phyloP scores from a whole-genome alignment of 1,284 basidiomycete genomes.

The Cerrena zonata region DNA sequence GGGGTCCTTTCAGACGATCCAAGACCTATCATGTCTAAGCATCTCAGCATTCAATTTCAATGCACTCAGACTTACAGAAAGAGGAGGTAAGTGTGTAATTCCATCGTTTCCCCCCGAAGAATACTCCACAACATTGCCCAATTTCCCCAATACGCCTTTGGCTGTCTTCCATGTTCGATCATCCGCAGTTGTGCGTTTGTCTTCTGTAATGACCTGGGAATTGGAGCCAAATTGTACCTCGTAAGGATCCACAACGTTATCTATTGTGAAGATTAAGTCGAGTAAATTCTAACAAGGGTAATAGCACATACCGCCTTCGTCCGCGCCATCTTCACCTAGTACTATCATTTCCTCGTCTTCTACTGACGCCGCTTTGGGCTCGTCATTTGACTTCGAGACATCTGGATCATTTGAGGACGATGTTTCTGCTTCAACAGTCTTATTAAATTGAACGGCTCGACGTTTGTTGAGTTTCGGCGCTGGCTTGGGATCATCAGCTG shows the following conservation, averaged over 20 bases:
- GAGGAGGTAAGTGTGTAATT: slow-evolving; percentile 11
- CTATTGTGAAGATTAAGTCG: no score
- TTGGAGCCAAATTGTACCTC: slow-evolving; percentile 63
- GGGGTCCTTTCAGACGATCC: slow-evolving; percentile 52
- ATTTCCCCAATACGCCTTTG: slow-evolving; percentile 36
- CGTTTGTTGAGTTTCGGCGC: slow-evolving; percentile 65
- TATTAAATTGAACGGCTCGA: slow-evolving; percentile 19
- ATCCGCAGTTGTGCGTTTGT: slow-evolving; percentile 44
- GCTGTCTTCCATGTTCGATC: slow-evolving; percentile 44
- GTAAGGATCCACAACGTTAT: slow-evolving; percentile 39
- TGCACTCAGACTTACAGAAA: background rate
- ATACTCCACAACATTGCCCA: slow-evolving; percentile 53
- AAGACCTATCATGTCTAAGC: slow-evolving; percentile 46
- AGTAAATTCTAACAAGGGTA: background rate
- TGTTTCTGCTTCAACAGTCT: background rate
- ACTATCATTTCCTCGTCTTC: slow-evolving; percentile 21
- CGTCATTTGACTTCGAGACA: background rate
- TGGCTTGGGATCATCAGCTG: slow-evolving; percentile 37
- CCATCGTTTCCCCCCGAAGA: slow-evolving; percentile 38
- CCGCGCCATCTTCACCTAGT: slow-evolving; percentile 22
- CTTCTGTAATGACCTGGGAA: slow-evolving; percentile 42
- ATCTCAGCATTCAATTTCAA: background rate
- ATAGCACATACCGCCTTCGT: slow-evolving; percentile 9
- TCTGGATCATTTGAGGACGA: background rate
- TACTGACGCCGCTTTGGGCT: background rate